Base-by-base conservation (phyloP, 805 yeast species). In the Phaffomyces thermotolerans region DNA sequence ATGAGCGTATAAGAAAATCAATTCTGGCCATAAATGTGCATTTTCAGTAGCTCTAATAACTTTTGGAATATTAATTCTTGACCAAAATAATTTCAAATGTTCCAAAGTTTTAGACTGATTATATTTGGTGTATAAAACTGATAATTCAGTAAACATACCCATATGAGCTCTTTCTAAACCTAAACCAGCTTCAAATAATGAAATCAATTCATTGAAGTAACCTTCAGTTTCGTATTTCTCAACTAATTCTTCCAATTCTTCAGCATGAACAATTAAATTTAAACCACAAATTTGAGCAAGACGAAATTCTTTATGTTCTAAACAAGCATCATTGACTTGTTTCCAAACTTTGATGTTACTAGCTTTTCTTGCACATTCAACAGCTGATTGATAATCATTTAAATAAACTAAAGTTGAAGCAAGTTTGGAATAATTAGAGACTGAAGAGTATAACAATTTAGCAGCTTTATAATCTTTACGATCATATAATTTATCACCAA, bases 131-230 rank as follows among this genome's bases (percentile, higher is more conserved):
- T 91, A 93, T 54, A 93, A 72, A 39, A 86, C 75, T 20, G 98
- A 96, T 56, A 93, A 75, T 67, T 90, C 97, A 10, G 99, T 93
- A 65, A 93, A 93, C 97, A 93, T 91, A 56, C 98, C 99, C 99
- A 93, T 93, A 63, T 93, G 99, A 33, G 99, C 99, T 65, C 99
- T 85, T 72, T 93, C 99, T 54, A 93, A 75, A 35, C 96, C 95
- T 47, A 93, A 75, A 52, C 98, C 98, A 57, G 89, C 91, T 67
- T 93, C 99, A 58, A 93, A 88, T 58, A 93, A 76, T 15, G 96
- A 79, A 51, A 91, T 86, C 52, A 93, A 74, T 71, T 93, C 96
- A 52, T 81, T 84, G 68, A 90, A 90, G 67, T 88, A 87, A 36
- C 99, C 99, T 53, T 83, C 78, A 62, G 76, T 72, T 68, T 93